Evolutionary conservation across 441 rosid genomes (phyloP), one percentile per base, ranked within the genome.

Genomic region (Theobroma grandiflorum): DNA sequence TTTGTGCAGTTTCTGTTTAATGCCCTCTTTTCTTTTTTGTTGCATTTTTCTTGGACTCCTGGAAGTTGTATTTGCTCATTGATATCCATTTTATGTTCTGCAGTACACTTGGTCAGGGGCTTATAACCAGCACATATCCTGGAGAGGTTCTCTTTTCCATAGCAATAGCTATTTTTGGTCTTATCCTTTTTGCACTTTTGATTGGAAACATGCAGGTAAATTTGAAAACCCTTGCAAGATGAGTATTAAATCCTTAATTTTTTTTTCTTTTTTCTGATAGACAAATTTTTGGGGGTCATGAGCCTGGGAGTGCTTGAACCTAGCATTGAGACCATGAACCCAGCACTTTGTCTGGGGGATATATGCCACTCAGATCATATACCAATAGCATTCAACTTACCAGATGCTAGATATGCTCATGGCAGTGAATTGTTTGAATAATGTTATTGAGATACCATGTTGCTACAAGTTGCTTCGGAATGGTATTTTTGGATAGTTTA

Each of bases 61-160:
- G 7, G 15, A 22, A 49, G 45, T 31, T 14, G 22, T 8, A 59
- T 68, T 33, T 79, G 18, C 70, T 42, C 33, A 82, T 66, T 8
- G 45, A 82, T 10, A 5, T 61, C 52, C 38, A 58, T 80, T 72
- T 77, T n/a, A 75, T 42, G 79, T 74, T 62, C 2, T 52, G 43
- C 88, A 91, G 98, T 74, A 94, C 97, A 64, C 92, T 95, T 53
- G 98, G 97, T 70, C 99, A 94, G 85, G 99, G 99, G 68, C 96
- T 94, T 50, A 85, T 88, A 76, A 95, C 99, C 69, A 94, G 96
- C 82, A 91, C 94, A 10, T 92, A 88, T 72, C 84, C 94, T 33
- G 90, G 88, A 58, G 99, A 95, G 80, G 87, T 91, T 86, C 79
- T 96, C 78, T 94, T 96, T 85, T 96, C 99, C 52, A 96, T 96